Conservation (phyloP, 257 asterid species). For the Solanum raphanifolium region DNA sequence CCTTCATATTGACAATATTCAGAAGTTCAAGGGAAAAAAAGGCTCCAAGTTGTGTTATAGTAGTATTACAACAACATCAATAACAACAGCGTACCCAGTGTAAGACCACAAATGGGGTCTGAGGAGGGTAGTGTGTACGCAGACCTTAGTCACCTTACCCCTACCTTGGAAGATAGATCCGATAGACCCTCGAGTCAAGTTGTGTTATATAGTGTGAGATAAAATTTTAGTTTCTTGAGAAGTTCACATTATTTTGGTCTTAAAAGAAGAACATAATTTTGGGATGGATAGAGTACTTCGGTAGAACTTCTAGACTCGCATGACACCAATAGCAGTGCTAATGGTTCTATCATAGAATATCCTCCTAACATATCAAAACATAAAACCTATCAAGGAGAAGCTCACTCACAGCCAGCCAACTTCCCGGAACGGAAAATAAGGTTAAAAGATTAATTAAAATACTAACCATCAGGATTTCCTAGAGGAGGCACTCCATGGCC, state of each 20-base stretch:
- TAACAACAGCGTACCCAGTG: neutral
- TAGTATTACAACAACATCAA: neutral
- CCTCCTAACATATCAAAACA: neutral
- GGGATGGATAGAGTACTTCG: neutral
- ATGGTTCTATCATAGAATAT: neutral
- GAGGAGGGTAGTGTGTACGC: neutral
- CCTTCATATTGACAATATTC: neutral
- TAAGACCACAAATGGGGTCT: neutral
- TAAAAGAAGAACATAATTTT: neutral
- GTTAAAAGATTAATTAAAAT: neutral
- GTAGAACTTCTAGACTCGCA: neutral
- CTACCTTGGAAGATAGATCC: neutral
- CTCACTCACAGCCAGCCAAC: neutral
- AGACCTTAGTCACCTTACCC: neutral
- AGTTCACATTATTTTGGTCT: neutral
- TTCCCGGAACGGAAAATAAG: neutral
- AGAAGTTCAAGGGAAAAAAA: neutral
- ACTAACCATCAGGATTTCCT: slow-evolving; percentile 84
- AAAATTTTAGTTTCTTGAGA: neutral
- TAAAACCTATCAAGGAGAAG: neutral
- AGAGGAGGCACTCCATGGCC: slow-evolving; percentile 90
- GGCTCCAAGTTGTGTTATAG: neutral
- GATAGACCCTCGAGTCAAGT: neutral
- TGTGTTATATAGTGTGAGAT: neutral
- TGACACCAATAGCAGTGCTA: neutral